Evolutionary conservation across 768 basidiomycete species (phyloP).

Genomic region (Lanmaoa pseudosensibilis): DNA sequence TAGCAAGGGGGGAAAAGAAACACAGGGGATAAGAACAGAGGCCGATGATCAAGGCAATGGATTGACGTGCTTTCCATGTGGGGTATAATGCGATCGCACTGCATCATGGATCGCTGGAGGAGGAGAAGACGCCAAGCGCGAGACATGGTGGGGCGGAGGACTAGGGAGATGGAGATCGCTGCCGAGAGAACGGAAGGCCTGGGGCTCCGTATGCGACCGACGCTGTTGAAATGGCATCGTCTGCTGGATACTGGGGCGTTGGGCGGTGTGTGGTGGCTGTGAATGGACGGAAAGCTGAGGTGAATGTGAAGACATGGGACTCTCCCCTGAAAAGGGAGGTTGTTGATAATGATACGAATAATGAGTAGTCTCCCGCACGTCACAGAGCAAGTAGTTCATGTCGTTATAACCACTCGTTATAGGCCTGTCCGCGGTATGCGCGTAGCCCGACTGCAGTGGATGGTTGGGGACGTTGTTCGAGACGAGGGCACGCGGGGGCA

Average conservation of each 20-base stretch:
- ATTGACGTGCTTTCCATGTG: constrained; percentile 49
- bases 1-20: constrained; percentile 17
- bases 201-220: constrained; percentile 58
- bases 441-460: constrained; percentile 39
- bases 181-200: constrained; percentile 47
- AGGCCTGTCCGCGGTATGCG: constrained; percentile 52
- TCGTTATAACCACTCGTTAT: constrained; percentile 47
- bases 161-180: constrained; percentile 53
- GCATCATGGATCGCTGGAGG: constrained; percentile 38
- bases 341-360: constrained; percentile 56
- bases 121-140: constrained; percentile 47
- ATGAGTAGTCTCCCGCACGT: constrained; percentile 48
- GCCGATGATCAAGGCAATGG: constrained; percentile 42
- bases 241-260: constrained; percentile 42
- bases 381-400: constrained; percentile 45
- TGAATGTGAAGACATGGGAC: constrained; percentile 43
- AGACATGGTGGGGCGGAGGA: constrained; percentile 40
- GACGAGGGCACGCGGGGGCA: constrained; percentile 45
- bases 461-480: constrained; percentile 43
- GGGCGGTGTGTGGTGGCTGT: constrained; percentile 33
- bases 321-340: constrained; percentile 46
- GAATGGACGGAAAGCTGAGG: constrained; percentile 41
- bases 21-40: constrained; percentile 14
- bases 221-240: constrained; percentile 54
- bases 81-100: constrained; percentile 38